These are phyloP conservation scores for Isatis tinctoria DNA, from an alignment of 345 rosid genomes.

Conservation along the genomic window DNA sequence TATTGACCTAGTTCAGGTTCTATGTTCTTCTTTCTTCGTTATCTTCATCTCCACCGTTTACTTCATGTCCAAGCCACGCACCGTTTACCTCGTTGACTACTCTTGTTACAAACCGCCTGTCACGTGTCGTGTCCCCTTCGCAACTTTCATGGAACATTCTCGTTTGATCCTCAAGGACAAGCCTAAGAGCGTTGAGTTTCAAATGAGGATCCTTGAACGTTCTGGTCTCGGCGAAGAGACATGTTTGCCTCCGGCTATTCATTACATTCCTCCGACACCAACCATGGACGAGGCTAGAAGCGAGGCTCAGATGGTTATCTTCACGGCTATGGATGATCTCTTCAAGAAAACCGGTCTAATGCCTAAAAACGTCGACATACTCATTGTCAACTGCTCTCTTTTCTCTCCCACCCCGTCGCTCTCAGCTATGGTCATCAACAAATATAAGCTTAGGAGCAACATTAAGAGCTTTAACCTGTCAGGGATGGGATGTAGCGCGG, in stretches of 20 bases:
- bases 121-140: slow-evolving; percentile 58
- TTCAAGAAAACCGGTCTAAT: slow-evolving; percentile 57
- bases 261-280: slow-evolving; percentile 70
- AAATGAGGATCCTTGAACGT: slow-evolving; percentile 62
- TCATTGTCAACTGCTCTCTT: slow-evolving; percentile 71
- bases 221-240: slow-evolving; percentile 86
- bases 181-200: slow-evolving; percentile 64
- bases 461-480: slow-evolving; percentile 76
- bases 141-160: slow-evolving; percentile 71
- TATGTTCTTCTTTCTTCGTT: slow-evolving; percentile 43
- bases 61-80: slow-evolving; percentile 64
- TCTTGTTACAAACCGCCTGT: slow-evolving; percentile 65
- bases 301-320: slow-evolving; percentile 67
- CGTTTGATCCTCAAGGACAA: slow-evolving; percentile 39
- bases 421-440: slow-evolving; percentile 76
- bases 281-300: slow-evolving; percentile 57
- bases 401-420: slow-evolving; percentile 75
- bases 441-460: slow-evolving; percentile 71
- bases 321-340: slow-evolving; percentile 66
- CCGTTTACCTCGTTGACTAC: slow-evolving; percentile 58
- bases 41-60: slow-evolving; percentile 51
- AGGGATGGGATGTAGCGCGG: slow-evolving; percentile 87
- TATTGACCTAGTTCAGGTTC: slow-evolving; percentile 45
- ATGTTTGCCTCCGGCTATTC: slow-evolving; percentile 75
- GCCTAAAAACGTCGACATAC: slow-evolving; percentile 61